A percentile compares a stretch with the other conserved stretches of the same genome.
phyloP scores from a whole-genome alignment of 192 early-diverging fungal genomes.

The Kickxella alabastrina region DNA sequence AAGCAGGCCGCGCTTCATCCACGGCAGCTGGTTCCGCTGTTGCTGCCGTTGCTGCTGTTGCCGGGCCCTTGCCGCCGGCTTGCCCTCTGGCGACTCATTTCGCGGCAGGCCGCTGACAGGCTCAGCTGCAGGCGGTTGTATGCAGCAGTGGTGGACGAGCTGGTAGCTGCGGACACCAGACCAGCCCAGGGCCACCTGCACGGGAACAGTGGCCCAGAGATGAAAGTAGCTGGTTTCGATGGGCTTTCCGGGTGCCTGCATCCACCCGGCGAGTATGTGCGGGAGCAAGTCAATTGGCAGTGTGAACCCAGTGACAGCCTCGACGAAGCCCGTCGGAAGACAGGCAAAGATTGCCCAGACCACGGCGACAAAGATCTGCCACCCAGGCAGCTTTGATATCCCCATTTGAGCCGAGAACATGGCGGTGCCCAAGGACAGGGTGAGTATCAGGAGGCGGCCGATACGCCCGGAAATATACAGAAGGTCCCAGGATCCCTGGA shows the following conservation, averaged over 20 bases:
- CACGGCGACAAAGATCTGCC: slow-evolving; percentile 38
- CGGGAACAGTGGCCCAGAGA: slow-evolving; percentile 42
- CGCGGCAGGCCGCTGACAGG: background rate
- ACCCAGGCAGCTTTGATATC: slow-evolving; percentile 36
- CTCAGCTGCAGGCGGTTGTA: background rate
- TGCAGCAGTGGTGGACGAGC: slow-evolving; percentile 33
- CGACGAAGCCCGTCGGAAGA: slow-evolving; percentile 45
- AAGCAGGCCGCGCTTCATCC: slow-evolving; percentile 40
- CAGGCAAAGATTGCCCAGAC: slow-evolving; percentile 31
- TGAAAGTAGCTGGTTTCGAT: slow-evolving; percentile 50
- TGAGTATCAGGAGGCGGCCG: slow-evolving; percentile 30
- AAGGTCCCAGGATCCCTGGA: slow-evolving; percentile 11
- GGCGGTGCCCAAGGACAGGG: slow-evolving; percentile 25
- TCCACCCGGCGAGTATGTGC: slow-evolving; percentile 41
- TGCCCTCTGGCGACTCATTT: background rate
- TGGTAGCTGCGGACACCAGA: slow-evolving; percentile 46
- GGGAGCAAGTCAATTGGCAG: slow-evolving; percentile 45
- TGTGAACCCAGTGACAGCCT: slow-evolving; percentile 41
- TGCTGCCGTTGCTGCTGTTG: background rate
- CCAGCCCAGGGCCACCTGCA: slow-evolving; percentile 45
- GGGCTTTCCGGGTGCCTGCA: slow-evolving; percentile 39
- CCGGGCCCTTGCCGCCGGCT: background rate
- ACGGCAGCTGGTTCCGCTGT: slow-evolving; percentile 12
- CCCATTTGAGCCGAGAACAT: slow-evolving; percentile 37
- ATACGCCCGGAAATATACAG: slow-evolving; percentile 16